Conservation (phyloP, 345 rosid genomes). For the Hevea brasiliensis region DNA sequence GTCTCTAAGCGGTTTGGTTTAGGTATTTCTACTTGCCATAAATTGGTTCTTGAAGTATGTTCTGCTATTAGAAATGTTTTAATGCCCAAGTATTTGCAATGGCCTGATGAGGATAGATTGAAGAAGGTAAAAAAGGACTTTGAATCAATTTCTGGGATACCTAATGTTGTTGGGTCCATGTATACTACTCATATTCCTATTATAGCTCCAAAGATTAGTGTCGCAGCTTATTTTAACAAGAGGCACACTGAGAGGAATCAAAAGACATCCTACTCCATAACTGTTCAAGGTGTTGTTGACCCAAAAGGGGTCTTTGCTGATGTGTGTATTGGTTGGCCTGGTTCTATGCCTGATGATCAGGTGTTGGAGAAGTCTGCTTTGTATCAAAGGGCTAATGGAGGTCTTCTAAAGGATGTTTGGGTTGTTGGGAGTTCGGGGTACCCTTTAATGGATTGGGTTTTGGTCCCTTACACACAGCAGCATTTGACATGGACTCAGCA, state of each 20-base stretch:
- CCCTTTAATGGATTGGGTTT: conserved; percentile 74
- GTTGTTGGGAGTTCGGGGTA: conserved; percentile 66
- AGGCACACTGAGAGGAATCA: conserved; percentile 77
- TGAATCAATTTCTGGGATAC: conserved; percentile 60
- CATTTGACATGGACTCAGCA: conserved; percentile 84
- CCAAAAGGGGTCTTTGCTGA: conserved; percentile 71
- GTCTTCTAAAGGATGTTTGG: conserved; percentile 63
- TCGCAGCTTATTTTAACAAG: conserved; percentile 74
- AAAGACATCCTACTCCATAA: conserved; percentile 70
- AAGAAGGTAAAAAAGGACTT: conserved; percentile 43
- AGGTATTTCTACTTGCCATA: conserved; percentile 82
- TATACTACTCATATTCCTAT: conserved; percentile 83
- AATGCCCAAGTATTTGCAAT: conserved; percentile 75
- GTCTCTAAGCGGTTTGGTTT: conserved; percentile 77
- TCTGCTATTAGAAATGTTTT: conserved; percentile 65
- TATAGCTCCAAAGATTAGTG: conserved; percentile 76
- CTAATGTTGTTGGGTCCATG: conserved; percentile 73
- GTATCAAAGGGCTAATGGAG: conserved; percentile 64
- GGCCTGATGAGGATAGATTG: conserved; percentile 67
- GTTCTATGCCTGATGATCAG: conserved; percentile 79
- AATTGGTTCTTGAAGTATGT: conserved; percentile 76
- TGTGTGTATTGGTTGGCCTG: conserved; percentile 88
- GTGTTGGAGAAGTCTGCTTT: conserved; percentile 75
- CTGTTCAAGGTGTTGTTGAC: conserved; percentile 71
- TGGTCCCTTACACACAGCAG: conserved; percentile 75